Percentiles rank a stretch among this genome's conserved stretches.
phyloP scores from a whole-genome alignment of 2,329 filamentous ascomycete genomes.

The Sporothrix curviconia region DNA sequence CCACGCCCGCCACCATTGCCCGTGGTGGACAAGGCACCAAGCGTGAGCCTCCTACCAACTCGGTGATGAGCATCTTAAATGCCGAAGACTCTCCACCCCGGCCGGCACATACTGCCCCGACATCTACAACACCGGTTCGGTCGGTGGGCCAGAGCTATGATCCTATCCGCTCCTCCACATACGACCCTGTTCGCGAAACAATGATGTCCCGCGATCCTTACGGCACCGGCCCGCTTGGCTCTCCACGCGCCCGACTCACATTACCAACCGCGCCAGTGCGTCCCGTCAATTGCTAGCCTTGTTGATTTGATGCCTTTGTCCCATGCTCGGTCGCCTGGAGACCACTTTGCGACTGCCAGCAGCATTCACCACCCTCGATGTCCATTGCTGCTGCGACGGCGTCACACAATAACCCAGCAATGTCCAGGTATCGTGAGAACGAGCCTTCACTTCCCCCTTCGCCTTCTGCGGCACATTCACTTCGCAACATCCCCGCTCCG shows the following conservation, averaged over 20 bases:
- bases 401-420: slow-evolving; percentile 9
- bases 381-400: slow-evolving; percentile 24
- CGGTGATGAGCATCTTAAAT: slow-evolving; percentile 52
- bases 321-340: slow-evolving; percentile 25
- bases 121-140: slow-evolving; percentile 40
- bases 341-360: slow-evolving; percentile 21
- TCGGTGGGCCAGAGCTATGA: slow-evolving; percentile 82
- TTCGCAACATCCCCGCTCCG: slow-evolving; percentile 16
- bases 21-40: slow-evolving; percentile 41
- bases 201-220: slow-evolving; percentile 48
- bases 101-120: slow-evolving; percentile 25
- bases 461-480: slow-evolving; percentile 27
- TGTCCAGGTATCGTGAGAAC: slow-evolving; percentile 9
- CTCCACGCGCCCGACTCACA: slow-evolving; percentile 42
- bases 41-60: slow-evolving; percentile 44
- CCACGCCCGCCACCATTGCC: slow-evolving; percentile 15
- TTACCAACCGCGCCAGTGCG: slow-evolving; percentile 66
- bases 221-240: slow-evolving; percentile 40
- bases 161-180: slow-evolving; percentile 72
- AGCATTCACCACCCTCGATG: slow-evolving; percentile 30
- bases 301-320: slow-evolving; percentile 61
- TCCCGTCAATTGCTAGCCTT: slow-evolving; percentile 90
- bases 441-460: slow-evolving; percentile 18
- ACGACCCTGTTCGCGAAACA: slow-evolving; percentile 58
- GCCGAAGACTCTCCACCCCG: slow-evolving; percentile 42